A percentile compares a stretch with the other conserved stretches of the same genome.
phyloP scores from a whole-genome alignment of 805 yeast genomes.

The Candida qinlingensis region DNA sequence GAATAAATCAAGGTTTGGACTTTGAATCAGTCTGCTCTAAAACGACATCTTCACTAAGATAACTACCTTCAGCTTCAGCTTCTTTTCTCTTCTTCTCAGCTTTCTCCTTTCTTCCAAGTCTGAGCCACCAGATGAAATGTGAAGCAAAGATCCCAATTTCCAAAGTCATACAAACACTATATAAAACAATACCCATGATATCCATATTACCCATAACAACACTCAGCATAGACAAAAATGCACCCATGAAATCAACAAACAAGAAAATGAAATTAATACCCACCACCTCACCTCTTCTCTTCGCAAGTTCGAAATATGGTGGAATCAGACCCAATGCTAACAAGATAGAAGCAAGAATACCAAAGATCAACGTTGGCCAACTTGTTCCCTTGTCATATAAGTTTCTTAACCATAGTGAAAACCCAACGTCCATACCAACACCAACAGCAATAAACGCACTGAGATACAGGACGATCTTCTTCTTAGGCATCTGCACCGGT shows the following conservation, averaged over 20 bases:
- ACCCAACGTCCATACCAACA: conserved; percentile 63
- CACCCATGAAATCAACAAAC: conserved; percentile 74
- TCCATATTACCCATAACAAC: conserved; percentile 56
- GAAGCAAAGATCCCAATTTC: conserved; percentile 67
- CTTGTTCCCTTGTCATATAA: conserved; percentile 42
- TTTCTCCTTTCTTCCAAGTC: conserved; percentile 22
- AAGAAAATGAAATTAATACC: conserved; percentile 86
- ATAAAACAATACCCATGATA: conserved; percentile 63
- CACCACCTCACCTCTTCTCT: conserved; percentile 77
- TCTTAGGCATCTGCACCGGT: conserved; percentile 43
- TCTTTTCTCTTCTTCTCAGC: neutral
- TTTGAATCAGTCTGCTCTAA: neutral
- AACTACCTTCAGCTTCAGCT: neutral
- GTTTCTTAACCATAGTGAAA: conserved; percentile 63
- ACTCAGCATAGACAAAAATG: conserved; percentile 68
- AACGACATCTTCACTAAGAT: neutral
- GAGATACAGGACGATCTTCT: conserved; percentile 34
- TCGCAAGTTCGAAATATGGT: conserved; percentile 80
- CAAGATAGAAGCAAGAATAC: conserved; percentile 72
- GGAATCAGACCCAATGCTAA: conserved; percentile 80
- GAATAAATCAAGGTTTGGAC: neutral
- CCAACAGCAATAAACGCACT: conserved; percentile 36
- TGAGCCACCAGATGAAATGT: conserved; percentile 55
- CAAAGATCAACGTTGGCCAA: conserved; percentile 83
- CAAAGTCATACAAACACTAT: conserved; percentile 56